phyloP scores from a whole-genome alignment of 805 yeast genomes.

The Debaryomyces tyrocola region DNA sequence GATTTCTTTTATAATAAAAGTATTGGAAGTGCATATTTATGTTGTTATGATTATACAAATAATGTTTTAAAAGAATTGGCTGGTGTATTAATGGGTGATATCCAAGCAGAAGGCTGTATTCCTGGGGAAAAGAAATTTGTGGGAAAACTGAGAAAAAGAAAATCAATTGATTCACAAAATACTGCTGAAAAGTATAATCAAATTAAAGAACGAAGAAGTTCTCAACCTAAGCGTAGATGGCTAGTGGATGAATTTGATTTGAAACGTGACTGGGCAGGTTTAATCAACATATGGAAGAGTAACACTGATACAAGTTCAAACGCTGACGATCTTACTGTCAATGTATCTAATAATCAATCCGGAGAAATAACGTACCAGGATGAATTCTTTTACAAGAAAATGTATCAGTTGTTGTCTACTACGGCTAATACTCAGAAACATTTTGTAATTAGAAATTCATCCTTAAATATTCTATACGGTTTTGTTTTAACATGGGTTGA shows the following conservation, averaged over 20 bases:
- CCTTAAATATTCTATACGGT: slow-evolving; percentile 55
- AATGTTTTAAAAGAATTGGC: slow-evolving; percentile 51
- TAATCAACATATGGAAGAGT: slow-evolving; percentile 44
- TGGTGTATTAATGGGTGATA: slow-evolving; percentile 53
- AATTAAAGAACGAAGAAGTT: slow-evolving; percentile 10
- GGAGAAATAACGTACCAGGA: slow-evolving; percentile 22
- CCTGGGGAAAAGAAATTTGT: slow-evolving; percentile 52
- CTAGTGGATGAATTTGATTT: slow-evolving; percentile 56
- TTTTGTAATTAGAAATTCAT: slow-evolving; percentile 58
- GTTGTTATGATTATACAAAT: slow-evolving; percentile 60
- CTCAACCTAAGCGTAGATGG: slow-evolving; percentile 46
- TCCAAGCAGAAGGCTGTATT: slow-evolving; percentile 51
- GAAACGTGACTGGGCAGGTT: slow-evolving; percentile 50
- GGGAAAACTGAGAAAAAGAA: slow-evolving; percentile 21
- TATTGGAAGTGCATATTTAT: slow-evolving; percentile 56
- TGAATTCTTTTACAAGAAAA: slow-evolving; percentile 27
- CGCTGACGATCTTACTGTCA: slow-evolving; percentile 10
- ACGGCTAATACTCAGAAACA: slow-evolving; percentile 38
- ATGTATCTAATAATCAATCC: slow-evolving; percentile 10
- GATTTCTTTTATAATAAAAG: slow-evolving; percentile 57
- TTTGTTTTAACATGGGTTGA: slow-evolving; percentile 54
- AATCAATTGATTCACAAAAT: slow-evolving; percentile 12
- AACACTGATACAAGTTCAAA: slow-evolving; percentile 19
- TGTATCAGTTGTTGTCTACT: slow-evolving; percentile 30
- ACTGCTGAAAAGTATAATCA: slow-evolving; percentile 4